A percentile compares a stretch with the other conserved stretches of the same genome.
Conservation (phyloP, 768 basidiomycete genomes). For the Mrakia gelida region DNA sequence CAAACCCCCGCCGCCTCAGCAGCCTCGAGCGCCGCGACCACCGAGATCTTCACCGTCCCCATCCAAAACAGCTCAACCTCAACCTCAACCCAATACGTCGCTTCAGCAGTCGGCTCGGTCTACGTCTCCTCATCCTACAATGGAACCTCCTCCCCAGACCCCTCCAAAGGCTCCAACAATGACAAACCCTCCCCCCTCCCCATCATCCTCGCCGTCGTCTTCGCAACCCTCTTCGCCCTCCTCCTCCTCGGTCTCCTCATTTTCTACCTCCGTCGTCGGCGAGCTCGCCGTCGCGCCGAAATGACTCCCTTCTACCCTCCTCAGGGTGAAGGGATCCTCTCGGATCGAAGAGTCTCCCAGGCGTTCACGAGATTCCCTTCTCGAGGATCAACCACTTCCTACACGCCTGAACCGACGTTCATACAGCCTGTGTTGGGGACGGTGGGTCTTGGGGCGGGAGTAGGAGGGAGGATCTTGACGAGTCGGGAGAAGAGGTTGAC, state of each 20-base stretch:
- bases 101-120: too few species aligned
- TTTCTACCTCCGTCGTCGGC: not conserved
- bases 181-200: not conserved
- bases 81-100: too few species aligned
- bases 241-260: not conserved
- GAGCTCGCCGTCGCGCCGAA: not conserved
- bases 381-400: not conserved
- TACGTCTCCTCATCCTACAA: too few species aligned
- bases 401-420: not conserved
- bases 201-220: slow-evolving; percentile 1
- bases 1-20: too few species aligned
- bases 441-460: not conserved
- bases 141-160: too few species aligned
- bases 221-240: not conserved
- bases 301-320: not conserved
- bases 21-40: too few species aligned
- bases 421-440: not conserved
- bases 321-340: not conserved
- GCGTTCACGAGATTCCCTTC: not conserved
- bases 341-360: not conserved
- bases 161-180: too few species aligned
- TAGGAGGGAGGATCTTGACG: not conserved
- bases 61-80: too few species aligned
- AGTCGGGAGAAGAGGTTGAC: not conserved
- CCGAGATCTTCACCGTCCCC: too few species aligned